Base-by-base conservation (phyloP, 75 land plant species). In the Gnetum montanum region DNA sequence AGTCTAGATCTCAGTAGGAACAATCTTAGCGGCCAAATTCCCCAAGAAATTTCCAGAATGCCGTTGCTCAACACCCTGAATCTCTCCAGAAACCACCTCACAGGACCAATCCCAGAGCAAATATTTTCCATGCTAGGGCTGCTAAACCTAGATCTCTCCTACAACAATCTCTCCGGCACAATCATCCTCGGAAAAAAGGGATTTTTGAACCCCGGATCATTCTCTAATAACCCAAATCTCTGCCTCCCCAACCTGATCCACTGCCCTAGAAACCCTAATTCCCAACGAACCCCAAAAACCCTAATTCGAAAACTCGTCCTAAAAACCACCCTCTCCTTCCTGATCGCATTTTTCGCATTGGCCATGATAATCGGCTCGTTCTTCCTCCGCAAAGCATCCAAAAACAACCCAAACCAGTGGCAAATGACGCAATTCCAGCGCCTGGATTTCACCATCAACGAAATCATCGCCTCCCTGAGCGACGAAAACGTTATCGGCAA, bases 401-500 rank as follows among this genome's bases (percentile, higher is more conserved):
- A 33, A 24, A 34, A 63, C 12, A 59, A n/a, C n/a, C 38, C 31
- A 41, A 27, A 13, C 15, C 29, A 10, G 34, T 78, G 86, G 82
- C 74, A 60, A 69, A 71, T 82, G 15, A 82, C 78, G 0, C 68
- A 70, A 35, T 82, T 78, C 54, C 71, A 79, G 40, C 74, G 75
- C 59, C 70, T 82, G 8, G 54, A 45, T 31, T 82, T 79, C 52
- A 29, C 62, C 1, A 49, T 60, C 18, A 46, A 68, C 8, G 72
- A 82, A 35, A 41, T 82, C n/a, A 20, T 75, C 16, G 86, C 62
- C 6, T 78, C 74, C 57, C 48, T 82, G 20, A 82, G 71, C n/a
- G 85, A 81, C 7, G 64, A 68, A 30, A 63, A 70, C 63, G 60
- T 81, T 27, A 86, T 86, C 18, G 96, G 96, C 16, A 54, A 79